A percentile compares a stretch with the other conserved stretches of the same genome.
Conservation (phyloP, 192 early-diverging fungal species). For the Spizellomyces sp. region DNA sequence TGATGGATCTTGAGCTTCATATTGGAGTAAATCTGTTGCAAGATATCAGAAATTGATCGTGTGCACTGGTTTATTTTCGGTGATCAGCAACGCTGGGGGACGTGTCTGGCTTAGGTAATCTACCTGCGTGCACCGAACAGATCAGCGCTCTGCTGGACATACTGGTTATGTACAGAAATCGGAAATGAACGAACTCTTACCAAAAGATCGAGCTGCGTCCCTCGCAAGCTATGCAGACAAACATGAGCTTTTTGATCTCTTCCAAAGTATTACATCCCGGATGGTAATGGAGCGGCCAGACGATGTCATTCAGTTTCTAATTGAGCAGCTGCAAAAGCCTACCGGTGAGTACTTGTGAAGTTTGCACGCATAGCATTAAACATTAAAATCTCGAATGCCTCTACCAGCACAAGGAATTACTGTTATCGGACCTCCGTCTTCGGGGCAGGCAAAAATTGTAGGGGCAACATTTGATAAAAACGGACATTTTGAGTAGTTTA, state of each 20-base stretch:
- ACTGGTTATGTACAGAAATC: background rate
- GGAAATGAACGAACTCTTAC: constrained; percentile 40
- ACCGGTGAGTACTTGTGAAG: constrained; percentile 10
- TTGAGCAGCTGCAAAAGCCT: constrained; percentile 48
- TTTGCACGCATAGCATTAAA: background rate
- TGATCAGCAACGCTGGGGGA: no score
- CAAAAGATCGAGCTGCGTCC: constrained; percentile 30
- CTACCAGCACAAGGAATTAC: constrained; percentile 11
- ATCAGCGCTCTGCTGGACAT: no score
- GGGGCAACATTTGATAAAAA: background rate
- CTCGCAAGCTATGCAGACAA: constrained; percentile 56
- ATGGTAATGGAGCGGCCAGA: constrained; percentile 48
- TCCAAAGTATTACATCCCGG: constrained; percentile 40
- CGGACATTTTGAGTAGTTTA: background rate
- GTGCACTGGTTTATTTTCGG: no score
- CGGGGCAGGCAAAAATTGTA: constrained; percentile 32
- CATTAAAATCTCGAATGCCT: background rate
- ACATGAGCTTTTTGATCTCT: constrained; percentile 57
- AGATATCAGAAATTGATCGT: no score
- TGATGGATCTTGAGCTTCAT: constrained; percentile 51
- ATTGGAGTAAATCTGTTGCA: background rate
- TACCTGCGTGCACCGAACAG: no score
- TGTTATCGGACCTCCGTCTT: constrained; percentile 33
- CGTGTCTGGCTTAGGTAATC: no score
- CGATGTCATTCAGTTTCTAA: constrained; percentile 53